Evolutionary conservation across 2,329 filamentous ascomycete genomes (phyloP).

Genomic region (Fusarium oxysporum): DNA sequence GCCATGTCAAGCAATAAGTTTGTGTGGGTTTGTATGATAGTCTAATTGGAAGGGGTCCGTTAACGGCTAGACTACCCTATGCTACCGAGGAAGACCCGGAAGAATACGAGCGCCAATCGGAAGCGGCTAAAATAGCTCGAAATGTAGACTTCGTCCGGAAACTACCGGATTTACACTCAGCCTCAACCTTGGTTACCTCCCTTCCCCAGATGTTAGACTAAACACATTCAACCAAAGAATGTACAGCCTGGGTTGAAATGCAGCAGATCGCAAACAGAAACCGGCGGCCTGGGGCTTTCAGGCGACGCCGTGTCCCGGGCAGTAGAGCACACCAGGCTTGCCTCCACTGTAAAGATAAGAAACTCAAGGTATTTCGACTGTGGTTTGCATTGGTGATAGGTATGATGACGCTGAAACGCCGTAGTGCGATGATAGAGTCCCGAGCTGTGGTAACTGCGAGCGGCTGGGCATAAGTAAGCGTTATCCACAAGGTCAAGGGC

Average conservation of each 20-base stretch:
- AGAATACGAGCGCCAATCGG: not conserved
- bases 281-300: not conserved
- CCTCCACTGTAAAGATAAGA: not conserved
- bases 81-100: not conserved
- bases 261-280: not conserved
- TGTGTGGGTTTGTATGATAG: not conserved
- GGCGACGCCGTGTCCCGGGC: not conserved
- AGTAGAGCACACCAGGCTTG: not conserved
- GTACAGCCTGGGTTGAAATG: not conserved
- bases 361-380: not conserved
- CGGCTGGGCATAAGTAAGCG: not conserved
- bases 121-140: not conserved
- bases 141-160: not conserved
- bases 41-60: accelerated
- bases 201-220: not conserved
- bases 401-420: not conserved
- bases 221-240: not conserved
- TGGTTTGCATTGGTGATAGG: too few species aligned
- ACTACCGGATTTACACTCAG: not conserved
- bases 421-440: not conserved
- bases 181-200: not conserved
- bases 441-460: not conserved
- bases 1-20: not conserved
- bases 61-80: accelerated
- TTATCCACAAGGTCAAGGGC: accelerated